These are phyloP conservation scores for Dichotomocladium elegans DNA, from an alignment of 371 early-diverging fungal genomes.

Conservation along the genomic window DNA sequence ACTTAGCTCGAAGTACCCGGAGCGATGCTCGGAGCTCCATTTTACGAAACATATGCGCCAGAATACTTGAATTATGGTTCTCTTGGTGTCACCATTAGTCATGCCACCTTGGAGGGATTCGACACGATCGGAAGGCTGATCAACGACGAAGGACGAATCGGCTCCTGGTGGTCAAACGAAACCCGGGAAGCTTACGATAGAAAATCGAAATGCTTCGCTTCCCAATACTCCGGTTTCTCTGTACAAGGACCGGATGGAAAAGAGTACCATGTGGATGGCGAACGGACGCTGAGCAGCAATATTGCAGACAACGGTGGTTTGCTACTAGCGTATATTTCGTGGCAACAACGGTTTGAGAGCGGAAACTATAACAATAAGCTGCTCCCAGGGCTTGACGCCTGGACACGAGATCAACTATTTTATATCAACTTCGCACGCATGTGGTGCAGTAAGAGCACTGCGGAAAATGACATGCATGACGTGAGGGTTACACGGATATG, in stretches of 20 bases:
- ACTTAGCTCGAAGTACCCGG: constrained; percentile 50
- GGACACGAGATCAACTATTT: constrained; percentile 53
- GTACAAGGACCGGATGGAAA: constrained; percentile 42
- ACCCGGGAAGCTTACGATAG: constrained; percentile 47
- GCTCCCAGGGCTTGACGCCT: constrained; percentile 49
- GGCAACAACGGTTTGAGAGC: constrained; percentile 15
- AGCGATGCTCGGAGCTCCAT: constrained; percentile 48
- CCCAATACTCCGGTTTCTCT: constrained; percentile 55
- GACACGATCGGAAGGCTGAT: constrained; percentile 55
- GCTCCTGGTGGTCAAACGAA: constrained; percentile 63
- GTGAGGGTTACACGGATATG: no score
- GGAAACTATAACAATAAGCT: neutral
- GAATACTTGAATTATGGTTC: constrained; percentile 14
- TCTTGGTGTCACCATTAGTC: constrained; percentile 9
- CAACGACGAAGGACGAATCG: constrained; percentile 36
- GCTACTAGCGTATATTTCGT: constrained; percentile 35
- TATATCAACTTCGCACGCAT: constrained; percentile 55
- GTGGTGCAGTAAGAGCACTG: constrained; percentile 51
- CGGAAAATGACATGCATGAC: constrained; percentile 35
- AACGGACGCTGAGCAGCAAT: constrained; percentile 65
- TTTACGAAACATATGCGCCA: constrained; percentile 42
- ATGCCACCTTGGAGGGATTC: constrained; percentile 43
- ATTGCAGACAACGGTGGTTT: constrained; percentile 69
- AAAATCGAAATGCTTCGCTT: constrained; percentile 53
- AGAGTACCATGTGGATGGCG: constrained; percentile 48